Base-by-base conservation (phyloP, 1,139 yeast genomes). In the Blastobotrys capitulatus region DNA sequence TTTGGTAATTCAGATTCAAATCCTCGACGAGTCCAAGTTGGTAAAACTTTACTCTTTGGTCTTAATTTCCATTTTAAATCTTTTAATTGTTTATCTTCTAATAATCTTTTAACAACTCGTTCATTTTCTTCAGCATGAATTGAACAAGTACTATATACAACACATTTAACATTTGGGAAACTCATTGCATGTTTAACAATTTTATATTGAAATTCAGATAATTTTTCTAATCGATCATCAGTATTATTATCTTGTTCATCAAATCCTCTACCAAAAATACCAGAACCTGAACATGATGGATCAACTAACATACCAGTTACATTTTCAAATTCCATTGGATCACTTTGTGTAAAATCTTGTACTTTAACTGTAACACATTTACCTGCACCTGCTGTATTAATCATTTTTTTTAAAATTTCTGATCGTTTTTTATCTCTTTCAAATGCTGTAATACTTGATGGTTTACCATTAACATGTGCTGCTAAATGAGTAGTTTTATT, bases 231-330 rank as follows among this genome's bases (percentile, higher is more conserved):
- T 57, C 97, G 76, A 50, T 75, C 78, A 25, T 68, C 73, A 56
- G 60, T 72, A 59, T 60, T 74, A 59, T 63, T 69, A 56, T 65
- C 75, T 18, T 59, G 58, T 20, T 60, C 62, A 55, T 80, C 86
- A 54, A 78, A 80, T 0, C 83, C 88, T 44, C 97, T 74, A 10
- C 97, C 97, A 69, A 90, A 92, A 45, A 92, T 92, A 4, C 99
- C 99, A 44, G 95, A 86, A 0, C 99, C 99, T 32, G 96, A 87
- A 65, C 99, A 92, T 4, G 97, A 88, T 0, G 99, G 99, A 66
- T 92, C 99, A 1, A 94, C 95, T 6, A 94, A 75, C 44, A 92
- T 70, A 0, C 95, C 96, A 0, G 88, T 82, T 4, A 88, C 86
- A 22, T 78, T 73, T 0, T 76, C 69, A 54, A 76, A 86, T 46